phyloP scores from a whole-genome alignment of 768 basidiomycete genomes.

The Calocera cornea region DNA sequence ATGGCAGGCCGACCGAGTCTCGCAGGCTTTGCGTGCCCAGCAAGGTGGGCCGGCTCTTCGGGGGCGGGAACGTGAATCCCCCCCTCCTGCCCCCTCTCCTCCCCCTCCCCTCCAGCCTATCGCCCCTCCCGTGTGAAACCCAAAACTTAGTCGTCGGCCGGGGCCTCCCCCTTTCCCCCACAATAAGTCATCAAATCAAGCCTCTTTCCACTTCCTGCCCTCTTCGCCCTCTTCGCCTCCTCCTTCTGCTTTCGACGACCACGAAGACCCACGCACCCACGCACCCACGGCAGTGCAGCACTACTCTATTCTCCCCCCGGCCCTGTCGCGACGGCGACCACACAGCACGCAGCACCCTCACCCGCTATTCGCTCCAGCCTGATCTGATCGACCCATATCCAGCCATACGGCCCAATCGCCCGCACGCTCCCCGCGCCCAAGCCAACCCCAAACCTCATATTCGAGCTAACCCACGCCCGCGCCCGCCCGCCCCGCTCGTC shows the following conservation, averaged over 20 bases:
- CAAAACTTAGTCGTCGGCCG: background rate
- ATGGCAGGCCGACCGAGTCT: no score
- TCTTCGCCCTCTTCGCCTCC: background rate
- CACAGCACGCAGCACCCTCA: background rate
- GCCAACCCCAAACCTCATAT: no score
- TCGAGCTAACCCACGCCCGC: background rate
- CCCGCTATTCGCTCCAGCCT: background rate
- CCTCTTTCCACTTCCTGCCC: background rate
- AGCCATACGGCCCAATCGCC: constrained; percentile 1
- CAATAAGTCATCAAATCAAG: background rate
- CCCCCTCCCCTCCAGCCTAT: background rate
- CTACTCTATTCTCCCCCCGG: background rate
- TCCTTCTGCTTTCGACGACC: background rate
- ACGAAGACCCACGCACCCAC: no score
- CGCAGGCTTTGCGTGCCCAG: background rate
- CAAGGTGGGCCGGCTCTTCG: no score
- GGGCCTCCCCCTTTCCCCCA: background rate
- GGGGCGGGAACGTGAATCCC: background rate
- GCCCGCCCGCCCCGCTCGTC: background rate
- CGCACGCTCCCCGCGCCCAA: background rate
- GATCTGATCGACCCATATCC: background rate
- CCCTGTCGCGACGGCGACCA: constrained; percentile 1
- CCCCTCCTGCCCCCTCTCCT: background rate
- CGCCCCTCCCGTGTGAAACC: background rate
- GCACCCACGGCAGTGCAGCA: background rate